Evolutionary conservation across 2,329 filamentous ascomycete genomes (phyloP), one percentile per base, ranked within the genome.

Genomic region (Blastomyces parvus): DNA sequence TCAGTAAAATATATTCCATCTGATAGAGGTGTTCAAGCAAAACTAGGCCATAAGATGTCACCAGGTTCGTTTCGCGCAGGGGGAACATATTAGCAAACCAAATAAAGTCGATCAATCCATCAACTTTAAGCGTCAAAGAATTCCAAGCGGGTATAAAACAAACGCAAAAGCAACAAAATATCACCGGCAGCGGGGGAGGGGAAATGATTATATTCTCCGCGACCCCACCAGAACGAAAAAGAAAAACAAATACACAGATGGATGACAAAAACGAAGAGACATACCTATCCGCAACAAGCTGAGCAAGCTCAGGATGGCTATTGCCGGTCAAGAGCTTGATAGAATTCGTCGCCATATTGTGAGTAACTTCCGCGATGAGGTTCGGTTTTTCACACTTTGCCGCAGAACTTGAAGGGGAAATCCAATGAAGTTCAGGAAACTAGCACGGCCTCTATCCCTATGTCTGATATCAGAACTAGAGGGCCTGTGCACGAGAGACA

Each of bases 291-390:
- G 86, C 86, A 65, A 90, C 87, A 67, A 86, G 79, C 72, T 87
- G 85, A 48, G 87, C 87, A 64, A 90, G 83, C 76, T 87, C 82
- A 7, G 87, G 87, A 73, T 90, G 88, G 75, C 86, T 89, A 79
- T 89, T 89, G 70, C 87, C 87, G 70, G 87, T 89, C 74, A 90
- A 80, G 67, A 90, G 79, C 77, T 90, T 90, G 74, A 90, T 89
- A 46, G 84, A 87, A 77, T 89, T 90, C 66, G 85, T 83, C 69
- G 87, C 83, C 87, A 90, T 89, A 64, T 58, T 68, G 57, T 33
- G 42, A 17, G 38, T 1, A 46, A 17, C n/a, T 36, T 3, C 9
- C 9, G 36, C 13, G 9, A 38, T 8, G 11, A 38, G 36, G 25
- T 9, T 33, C 53, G 2, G 30, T 17, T 19, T 38, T 3, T 33